A percentile compares a stretch with the other conserved stretches of the same genome.
These are phyloP conservation scores for Ganoderma lingzhi DNA, from an alignment of 1,284 basidiomycete species.

Conservation along the genomic window DNA sequence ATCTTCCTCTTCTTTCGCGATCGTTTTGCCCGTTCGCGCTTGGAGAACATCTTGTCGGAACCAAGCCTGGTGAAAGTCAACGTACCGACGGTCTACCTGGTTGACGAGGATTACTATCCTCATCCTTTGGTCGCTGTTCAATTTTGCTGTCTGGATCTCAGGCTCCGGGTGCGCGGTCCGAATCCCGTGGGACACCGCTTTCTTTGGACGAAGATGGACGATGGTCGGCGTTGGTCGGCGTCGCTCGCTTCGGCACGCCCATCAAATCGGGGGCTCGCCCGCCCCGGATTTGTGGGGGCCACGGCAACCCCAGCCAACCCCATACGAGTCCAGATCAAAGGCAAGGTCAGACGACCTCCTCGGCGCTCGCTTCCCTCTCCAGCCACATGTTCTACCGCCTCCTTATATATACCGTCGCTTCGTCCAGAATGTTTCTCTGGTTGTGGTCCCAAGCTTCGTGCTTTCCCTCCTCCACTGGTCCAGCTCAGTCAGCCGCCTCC, in stretches of 20 bases:
- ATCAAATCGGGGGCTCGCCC: neutral
- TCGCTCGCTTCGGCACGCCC: neutral
- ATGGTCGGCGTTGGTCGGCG: neutral
- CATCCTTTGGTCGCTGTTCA: neutral
- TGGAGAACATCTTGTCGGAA: neutral
- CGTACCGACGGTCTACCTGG: neutral
- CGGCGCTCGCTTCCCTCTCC: constrained; percentile 15
- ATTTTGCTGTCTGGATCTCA: neutral
- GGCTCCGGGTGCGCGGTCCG: neutral
- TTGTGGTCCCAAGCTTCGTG: constrained; percentile 22
- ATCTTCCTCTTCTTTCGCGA: neutral
- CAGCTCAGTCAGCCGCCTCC: constrained; percentile 16
- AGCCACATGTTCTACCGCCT: constrained; percentile 14
- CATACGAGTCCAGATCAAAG: constrained; percentile 18
- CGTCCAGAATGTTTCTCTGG: constrained; percentile 9
- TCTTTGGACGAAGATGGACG: neutral
- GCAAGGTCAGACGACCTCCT: constrained; percentile 25
- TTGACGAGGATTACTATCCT: neutral
- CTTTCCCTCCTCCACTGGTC: constrained; percentile 25
- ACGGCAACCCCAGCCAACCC: neutral
- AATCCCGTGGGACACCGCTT: neutral
- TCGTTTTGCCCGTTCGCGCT: neutral
- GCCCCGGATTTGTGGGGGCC: constrained; percentile 15
- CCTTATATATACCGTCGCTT: constrained; percentile 18
- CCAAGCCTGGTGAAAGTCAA: neutral